phyloP scores from a whole-genome alignment of 768 basidiomycete species.

The Suillus spraguei region DNA sequence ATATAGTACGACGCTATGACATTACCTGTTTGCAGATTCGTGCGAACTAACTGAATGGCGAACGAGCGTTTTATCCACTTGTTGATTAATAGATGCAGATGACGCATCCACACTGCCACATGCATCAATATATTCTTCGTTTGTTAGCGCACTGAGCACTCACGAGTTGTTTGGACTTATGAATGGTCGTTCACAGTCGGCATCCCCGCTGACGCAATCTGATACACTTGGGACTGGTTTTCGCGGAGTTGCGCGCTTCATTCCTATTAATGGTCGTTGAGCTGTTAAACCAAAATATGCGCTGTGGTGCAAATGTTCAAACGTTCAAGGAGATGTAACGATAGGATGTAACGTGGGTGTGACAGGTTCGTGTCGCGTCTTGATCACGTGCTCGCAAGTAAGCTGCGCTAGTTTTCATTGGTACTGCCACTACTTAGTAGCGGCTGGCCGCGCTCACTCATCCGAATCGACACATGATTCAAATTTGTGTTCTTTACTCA shows the following conservation, averaged over 20 bases:
- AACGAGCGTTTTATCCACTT: constrained; percentile 5
- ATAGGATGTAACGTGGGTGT: background rate
- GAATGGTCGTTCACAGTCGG: background rate
- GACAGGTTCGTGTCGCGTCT: constrained; percentile 15
- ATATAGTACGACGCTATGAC: background rate
- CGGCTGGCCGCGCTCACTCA: too few relatives aligned
- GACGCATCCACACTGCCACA: background rate
- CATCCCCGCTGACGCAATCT: constrained; percentile 5
- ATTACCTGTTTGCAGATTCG: constrained; percentile 9
- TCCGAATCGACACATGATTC: background rate
- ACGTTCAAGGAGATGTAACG: too few relatives aligned
- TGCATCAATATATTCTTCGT: background rate
- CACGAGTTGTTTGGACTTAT: constrained; percentile 4
- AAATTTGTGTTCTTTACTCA: background rate
- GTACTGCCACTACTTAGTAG: too few relatives aligned
- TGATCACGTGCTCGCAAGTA: constrained; percentile 14
- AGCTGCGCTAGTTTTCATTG: too few relatives aligned
- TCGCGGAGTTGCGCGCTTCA: constrained; percentile 17
- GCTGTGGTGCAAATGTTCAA: constrained; percentile 19
- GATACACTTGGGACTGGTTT: constrained; percentile 23
- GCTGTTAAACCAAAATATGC: background rate
- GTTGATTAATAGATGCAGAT: constrained; percentile 5
- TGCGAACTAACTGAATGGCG: constrained; percentile 10
- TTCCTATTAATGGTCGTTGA: background rate
- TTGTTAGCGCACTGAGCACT: background rate